Evolutionary conservation across 192 early-diverging fungal species (phyloP).

Genomic region (Phycomyces nitens): DNA sequence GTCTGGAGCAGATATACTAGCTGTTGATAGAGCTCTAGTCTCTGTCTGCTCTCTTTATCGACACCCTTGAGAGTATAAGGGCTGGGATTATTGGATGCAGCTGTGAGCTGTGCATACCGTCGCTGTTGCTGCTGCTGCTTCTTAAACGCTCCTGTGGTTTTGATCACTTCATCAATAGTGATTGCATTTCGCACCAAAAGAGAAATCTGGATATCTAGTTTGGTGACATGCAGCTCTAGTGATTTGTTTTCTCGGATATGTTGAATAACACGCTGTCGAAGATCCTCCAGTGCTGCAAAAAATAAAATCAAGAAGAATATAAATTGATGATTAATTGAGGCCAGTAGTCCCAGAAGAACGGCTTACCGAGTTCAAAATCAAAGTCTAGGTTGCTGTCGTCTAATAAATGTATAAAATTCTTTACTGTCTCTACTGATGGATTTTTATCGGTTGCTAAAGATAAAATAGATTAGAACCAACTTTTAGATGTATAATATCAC

Average conservation of each 20-base stretch:
- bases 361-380: slow-evolving; percentile 82
- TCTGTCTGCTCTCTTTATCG: slow-evolving; percentile 82
- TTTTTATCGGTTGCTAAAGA: slow-evolving; percentile 51
- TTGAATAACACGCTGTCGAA: slow-evolving; percentile 83
- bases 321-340: too few species aligned
- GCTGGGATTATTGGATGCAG: slow-evolving; percentile 27
- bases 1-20: slow-evolving; percentile 97
- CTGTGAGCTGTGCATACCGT: slow-evolving; percentile 42
- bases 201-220: slow-evolving; percentile 95
- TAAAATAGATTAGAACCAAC: too few species aligned
- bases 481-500: too few species aligned
- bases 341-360: too few species aligned
- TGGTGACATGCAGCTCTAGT: slow-evolving; percentile 72
- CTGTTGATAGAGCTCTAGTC: slow-evolving; percentile 84
- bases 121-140: slow-evolving; percentile 42
- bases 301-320: too few species aligned
- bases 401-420: slow-evolving; percentile 83
- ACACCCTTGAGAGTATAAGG: slow-evolving; percentile 70
- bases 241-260: slow-evolving; percentile 88
- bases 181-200: slow-evolving; percentile 94
- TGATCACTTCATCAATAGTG: slow-evolving; percentile 90
- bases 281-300: slow-evolving; percentile 56
- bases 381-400: slow-evolving; percentile 90
- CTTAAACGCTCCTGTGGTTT: slow-evolving; percentile 39
- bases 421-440: slow-evolving; percentile 76